These are phyloP conservation scores for Globisporangium parvum DNA, from an alignment of 352 stramenopile genomes.

Conservation along the genomic window DNA sequence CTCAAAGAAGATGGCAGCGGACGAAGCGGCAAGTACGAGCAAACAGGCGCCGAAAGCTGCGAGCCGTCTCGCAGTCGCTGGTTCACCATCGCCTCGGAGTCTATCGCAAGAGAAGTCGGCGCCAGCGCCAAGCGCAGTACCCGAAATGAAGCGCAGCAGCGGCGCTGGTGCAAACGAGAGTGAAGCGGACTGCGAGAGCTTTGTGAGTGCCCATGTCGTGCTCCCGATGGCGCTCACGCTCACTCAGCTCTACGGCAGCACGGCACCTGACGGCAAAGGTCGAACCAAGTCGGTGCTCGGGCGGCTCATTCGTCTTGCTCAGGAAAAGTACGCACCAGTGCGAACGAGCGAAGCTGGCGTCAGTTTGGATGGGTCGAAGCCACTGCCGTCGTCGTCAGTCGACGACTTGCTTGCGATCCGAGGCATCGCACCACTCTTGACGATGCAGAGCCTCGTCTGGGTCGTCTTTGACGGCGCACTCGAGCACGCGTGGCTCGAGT, in stretches of 20 bases:
- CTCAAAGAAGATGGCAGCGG: no score
- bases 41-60: background rate
- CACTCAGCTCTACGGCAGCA: slow-evolving; percentile 41
- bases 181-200: background rate
- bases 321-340: slow-evolving; percentile 20
- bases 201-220: slow-evolving; percentile 19
- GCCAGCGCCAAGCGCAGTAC: no score
- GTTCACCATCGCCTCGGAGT: background rate
- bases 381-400: background rate
- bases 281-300: slow-evolving; percentile 31
- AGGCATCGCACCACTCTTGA: slow-evolving; percentile 2
- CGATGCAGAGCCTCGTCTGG: slow-evolving; percentile 26
- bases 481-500: slow-evolving; percentile 35
- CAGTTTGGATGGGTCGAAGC: no score
- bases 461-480: slow-evolving; percentile 39
- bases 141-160: background rate
- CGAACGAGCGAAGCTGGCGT: background rate
- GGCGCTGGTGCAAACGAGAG: background rate
- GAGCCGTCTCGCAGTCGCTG: background rate
- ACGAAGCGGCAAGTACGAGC: background rate
- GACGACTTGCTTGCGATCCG: no score
- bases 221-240: slow-evolving; percentile 32
- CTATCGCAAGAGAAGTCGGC: background rate
- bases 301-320: slow-evolving; percentile 22
- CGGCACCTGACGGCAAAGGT: slow-evolving; percentile 24